phyloP scores from a whole-genome alignment of 2,329 filamentous ascomycete genomes.

The Diaporthe helianthi region DNA sequence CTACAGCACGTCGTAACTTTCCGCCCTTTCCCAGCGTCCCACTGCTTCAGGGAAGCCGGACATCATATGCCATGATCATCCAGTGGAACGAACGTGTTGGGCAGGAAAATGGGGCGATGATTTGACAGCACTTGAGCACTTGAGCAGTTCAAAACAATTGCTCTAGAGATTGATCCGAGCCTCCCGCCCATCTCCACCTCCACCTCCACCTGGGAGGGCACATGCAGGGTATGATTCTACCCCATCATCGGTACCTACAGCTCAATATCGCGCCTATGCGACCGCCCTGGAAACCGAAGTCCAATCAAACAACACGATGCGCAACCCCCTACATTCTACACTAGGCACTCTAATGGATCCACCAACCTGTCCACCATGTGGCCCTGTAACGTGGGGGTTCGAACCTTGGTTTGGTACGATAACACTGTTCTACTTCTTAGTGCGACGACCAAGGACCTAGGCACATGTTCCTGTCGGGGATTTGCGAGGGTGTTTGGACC shows the following conservation, averaged over 20 bases:
- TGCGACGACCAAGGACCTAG: not conserved
- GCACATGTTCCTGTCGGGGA: not conserved
- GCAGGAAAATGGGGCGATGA: not conserved
- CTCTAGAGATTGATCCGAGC: too few species aligned
- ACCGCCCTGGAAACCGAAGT: not conserved
- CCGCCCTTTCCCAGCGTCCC: not conserved
- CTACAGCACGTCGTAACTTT: not conserved
- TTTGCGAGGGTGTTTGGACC: not conserved
- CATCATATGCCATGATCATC: not conserved
- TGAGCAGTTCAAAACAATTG: conserved; percentile 1
- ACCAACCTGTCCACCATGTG: not conserved
- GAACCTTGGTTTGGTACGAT: not conserved
- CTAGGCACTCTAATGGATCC: not conserved
- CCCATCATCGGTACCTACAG: too few species aligned
- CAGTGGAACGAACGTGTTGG: not conserved
- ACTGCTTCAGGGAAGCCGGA: not conserved
- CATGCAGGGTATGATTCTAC: too few species aligned
- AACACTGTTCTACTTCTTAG: not conserved
- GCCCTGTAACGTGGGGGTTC: not conserved
- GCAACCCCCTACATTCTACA: not conserved
- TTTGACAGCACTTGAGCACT: too few species aligned
- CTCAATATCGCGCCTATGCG: not conserved
- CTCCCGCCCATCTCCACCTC: too few species aligned
- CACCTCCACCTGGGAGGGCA: too few species aligned
- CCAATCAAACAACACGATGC: not conserved